phyloP scores from a whole-genome alignment of 2,329 filamentous ascomycete genomes.

The Lachnellula suecica region DNA sequence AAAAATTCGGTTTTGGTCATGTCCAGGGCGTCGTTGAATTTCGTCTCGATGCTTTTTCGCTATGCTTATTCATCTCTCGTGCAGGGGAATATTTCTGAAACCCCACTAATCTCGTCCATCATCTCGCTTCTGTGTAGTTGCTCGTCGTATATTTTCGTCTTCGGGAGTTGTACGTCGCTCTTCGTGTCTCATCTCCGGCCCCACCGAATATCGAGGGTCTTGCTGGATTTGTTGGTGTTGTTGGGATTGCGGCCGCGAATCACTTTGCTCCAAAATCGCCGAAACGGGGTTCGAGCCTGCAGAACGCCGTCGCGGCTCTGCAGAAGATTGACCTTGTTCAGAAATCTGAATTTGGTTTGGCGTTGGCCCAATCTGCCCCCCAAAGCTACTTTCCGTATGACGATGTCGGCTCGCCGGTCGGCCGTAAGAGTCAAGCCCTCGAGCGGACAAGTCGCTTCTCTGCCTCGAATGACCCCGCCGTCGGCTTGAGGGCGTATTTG shows the following conservation, averaged over 20 bases:
- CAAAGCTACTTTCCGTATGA: conserved; percentile 29
- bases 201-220: conserved; percentile 26
- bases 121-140: conserved; percentile 29
- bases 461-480: conserved; percentile 62
- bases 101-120: conserved; percentile 32
- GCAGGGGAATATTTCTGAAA: conserved; percentile 25
- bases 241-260: conserved; percentile 22
- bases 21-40: background rate
- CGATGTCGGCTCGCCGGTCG: conserved; percentile 40
- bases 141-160: conserved; percentile 20
- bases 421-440: conserved; percentile 33
- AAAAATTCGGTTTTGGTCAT: conserved; percentile 16
- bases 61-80: conserved; percentile 17
- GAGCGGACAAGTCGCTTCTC: conserved; percentile 57
- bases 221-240: conserved; percentile 23
- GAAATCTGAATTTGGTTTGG: conserved; percentile 14
- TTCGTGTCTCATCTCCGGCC: conserved; percentile 30
- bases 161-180: conserved; percentile 27
- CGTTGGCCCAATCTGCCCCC: conserved; percentile 20
- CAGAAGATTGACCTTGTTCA: conserved; percentile 8
- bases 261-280: conserved; percentile 30
- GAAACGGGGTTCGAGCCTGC: conserved; percentile 30
- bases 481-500: conserved; percentile 53
- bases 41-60: background rate
- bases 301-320: conserved; percentile 25